Conservation (phyloP, 345 rosid species). For the Rhizophora apiculata region DNA sequence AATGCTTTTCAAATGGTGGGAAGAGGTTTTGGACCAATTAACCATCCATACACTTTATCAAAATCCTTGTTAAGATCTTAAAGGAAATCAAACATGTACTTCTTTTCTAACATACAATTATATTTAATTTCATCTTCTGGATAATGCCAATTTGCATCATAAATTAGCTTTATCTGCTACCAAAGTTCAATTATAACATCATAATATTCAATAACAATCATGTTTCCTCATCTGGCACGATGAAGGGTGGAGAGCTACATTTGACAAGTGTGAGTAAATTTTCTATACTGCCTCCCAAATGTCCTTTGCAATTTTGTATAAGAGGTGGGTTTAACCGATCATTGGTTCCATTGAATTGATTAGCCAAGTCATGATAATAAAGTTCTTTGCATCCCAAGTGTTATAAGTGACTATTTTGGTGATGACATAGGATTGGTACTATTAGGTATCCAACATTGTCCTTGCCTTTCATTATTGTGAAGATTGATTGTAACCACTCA, state of each 20-base stretch:
- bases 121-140: too few species aligned
- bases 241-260: neutral
- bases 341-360: conserved; percentile 2
- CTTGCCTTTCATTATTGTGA: neutral
- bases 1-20: neutral
- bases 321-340: neutral
- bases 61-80: too few species aligned
- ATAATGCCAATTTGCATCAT: too few species aligned
- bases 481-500: neutral
- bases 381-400: neutral
- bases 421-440: neutral
- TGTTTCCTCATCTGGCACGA: neutral
- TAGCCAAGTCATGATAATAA: neutral
- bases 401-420: neutral
- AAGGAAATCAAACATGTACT: too few species aligned
- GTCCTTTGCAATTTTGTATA: neutral
- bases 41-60: too few species aligned
- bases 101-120: too few species aligned
- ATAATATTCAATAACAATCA: neutral
- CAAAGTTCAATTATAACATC: neutral
- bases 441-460: neutral
- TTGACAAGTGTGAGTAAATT: neutral
- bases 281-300: neutral
- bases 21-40: too few species aligned
- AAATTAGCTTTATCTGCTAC: too few species aligned